Evolutionary conservation across 2,329 filamentous ascomycete species (phyloP).

Genomic region (Fusarium xyrophilum): DNA sequence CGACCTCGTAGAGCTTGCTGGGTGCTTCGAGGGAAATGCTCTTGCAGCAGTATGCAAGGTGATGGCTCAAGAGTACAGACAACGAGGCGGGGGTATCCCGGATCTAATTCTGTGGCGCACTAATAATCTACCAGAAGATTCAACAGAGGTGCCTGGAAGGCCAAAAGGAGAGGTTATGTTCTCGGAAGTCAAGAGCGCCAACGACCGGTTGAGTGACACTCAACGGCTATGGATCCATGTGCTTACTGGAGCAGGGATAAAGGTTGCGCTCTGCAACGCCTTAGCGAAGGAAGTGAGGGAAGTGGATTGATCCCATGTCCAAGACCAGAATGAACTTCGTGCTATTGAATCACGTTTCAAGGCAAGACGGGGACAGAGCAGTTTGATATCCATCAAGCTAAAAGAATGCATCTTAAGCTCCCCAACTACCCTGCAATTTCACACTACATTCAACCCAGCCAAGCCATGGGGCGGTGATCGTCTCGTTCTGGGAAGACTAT

Average conservation of each 20-base stretch:
- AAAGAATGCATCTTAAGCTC: constrained; percentile 1
- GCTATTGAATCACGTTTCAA: constrained; percentile 23
- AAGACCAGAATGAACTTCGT: constrained; percentile 11
- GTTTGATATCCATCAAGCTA: constrained; percentile 9
- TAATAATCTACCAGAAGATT: constrained; percentile 41
- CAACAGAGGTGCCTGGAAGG: constrained; percentile 40
- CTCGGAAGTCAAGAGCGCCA: constrained; percentile 80
- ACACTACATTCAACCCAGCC: constrained; percentile 1
- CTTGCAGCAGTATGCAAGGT: constrained; percentile 89
- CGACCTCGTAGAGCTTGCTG: constrained; percentile 80
- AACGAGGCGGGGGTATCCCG: constrained; percentile 85
- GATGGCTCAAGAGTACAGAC: constrained; percentile 91
- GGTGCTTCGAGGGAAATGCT: constrained; percentile 80
- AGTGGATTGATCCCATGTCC: constrained; percentile 44
- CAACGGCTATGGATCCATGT: constrained; percentile 98
- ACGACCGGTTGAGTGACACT: constrained; percentile 93
- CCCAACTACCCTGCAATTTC: constrained; percentile 13
- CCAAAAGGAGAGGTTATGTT: constrained; percentile 73
- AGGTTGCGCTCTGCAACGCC: constrained; percentile 80
- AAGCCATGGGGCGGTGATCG: constrained; percentile 1
- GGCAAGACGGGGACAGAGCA: constrained; percentile 6
- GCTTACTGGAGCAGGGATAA: constrained; percentile 80
- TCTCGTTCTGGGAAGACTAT: constrained; percentile 19
- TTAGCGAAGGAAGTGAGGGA: constrained; percentile 60
- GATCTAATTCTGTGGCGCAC: constrained; percentile 88